Conservation (phyloP, 2,329 filamentous ascomycete genomes). For the Diaporthe sp. region DNA sequence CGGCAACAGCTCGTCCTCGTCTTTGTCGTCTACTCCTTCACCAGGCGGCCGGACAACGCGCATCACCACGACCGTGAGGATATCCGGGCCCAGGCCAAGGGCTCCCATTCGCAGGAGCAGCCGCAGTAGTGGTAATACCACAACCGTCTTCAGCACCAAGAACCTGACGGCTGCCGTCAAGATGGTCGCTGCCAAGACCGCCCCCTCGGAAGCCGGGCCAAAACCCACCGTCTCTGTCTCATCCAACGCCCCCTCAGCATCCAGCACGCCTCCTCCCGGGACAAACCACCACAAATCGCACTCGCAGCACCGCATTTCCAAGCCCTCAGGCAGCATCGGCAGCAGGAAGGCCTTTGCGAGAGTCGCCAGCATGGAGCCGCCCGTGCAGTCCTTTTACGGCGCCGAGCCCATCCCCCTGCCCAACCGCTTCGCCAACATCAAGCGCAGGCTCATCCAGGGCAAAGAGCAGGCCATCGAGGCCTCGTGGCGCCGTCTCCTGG, state of each 20-base stretch:
- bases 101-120: conserved; percentile 37
- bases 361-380: conserved; percentile 58
- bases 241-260: conserved; percentile 17
- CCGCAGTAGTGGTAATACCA: conserved; percentile 29
- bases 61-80: conserved; percentile 38
- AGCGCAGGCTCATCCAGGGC: conserved; percentile 66
- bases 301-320: conserved; percentile 39
- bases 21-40: neutral
- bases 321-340: conserved; percentile 38
- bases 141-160: conserved; percentile 40
- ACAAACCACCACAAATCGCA: conserved; percentile 38
- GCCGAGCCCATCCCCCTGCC: conserved; percentile 70
- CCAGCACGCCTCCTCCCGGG: conserved; percentile 22
- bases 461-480: conserved; percentile 68
- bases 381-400: conserved; percentile 70
- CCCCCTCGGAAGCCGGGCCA: conserved; percentile 34
- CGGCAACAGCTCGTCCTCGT: neutral
- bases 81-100: conserved; percentile 37
- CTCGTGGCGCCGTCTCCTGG: conserved; percentile 68
- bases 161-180: conserved; percentile 40
- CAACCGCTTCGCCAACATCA: conserved; percentile 69
- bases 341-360: conserved; percentile 46
- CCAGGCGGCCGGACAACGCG: conserved; percentile 28
- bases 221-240: conserved; percentile 23
- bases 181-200: conserved; percentile 40